Evolutionary conservation across 306 rosid species (phyloP), one percentile per base, ranked within the genome.

Genomic region (Prinsepia uniflora): DNA sequence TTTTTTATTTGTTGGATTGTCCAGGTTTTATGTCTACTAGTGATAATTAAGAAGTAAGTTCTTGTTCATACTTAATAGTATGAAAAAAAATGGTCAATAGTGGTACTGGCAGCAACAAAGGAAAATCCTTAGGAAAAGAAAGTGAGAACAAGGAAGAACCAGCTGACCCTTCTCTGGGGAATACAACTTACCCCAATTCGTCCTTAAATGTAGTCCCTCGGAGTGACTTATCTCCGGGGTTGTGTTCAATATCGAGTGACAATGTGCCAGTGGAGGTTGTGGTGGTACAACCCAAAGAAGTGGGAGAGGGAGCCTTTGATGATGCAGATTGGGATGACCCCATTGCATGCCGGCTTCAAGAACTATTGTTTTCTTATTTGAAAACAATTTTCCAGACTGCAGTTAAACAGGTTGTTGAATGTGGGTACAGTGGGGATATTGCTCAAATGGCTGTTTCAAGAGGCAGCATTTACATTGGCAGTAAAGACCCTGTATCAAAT

Each of bases 281-380:
- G 60, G 46, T 65, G 47, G 73, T 76, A 66, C 62, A 19, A 64
- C 63, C 36, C 36, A 74, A 45, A 70, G 75, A 80, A 71, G 49
- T 57, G 30, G 78, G 63, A 13, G 55, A 8, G 12, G 69, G 54
- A 46, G 66, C 65, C 56, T 58, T 10, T 54, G 88, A 83, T 62
- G 36, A 60, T 78, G 62, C 52, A 39, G 90, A 87, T 70, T 83
- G 92, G 96, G 80, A 72, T 62, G 87, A 86, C 78, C 86, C 87
- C 10, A 74, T 83, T 48, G 85, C 79, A 20, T 40, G 60, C 24
- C 76, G 81, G 70, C 86, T 89, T 54, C 90, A 85, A 79, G 85
- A 77, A 50, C 60, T 81, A 19, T 49, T 89, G 60, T 24, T 83
- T 61, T 66, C 81, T 11, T 81, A 84, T 72, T 78, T 86, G 90